phyloP scores from a whole-genome alignment of 257 asterid species.

The Nicotiana noctiflora region DNA sequence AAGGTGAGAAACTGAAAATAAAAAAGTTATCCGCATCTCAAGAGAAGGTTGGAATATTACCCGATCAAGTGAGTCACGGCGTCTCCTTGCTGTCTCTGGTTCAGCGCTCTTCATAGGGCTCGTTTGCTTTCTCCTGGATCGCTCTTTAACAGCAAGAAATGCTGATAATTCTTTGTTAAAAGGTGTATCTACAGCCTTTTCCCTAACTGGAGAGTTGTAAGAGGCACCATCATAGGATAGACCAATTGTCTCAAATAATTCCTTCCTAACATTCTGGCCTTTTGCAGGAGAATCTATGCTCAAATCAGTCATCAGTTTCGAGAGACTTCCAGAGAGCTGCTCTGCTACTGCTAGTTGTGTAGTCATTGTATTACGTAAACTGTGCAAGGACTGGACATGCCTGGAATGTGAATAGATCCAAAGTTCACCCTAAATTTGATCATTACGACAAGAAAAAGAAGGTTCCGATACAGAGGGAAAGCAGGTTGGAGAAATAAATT shows the following conservation, averaged over 20 bases:
- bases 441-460: background rate
- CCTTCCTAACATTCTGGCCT: slow-evolving; percentile 47
- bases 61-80: slow-evolving; percentile 67
- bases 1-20: background rate
- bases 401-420: slow-evolving; percentile 37
- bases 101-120: slow-evolving; percentile 45
- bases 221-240: slow-evolving; percentile 44
- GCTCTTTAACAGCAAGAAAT: slow-evolving; percentile 40
- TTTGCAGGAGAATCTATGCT: slow-evolving; percentile 50
- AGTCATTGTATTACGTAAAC: slow-evolving; percentile 53
- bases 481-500: background rate
- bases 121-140: slow-evolving; percentile 35
- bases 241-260: slow-evolving; percentile 87
- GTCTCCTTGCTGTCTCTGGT: slow-evolving; percentile 79
- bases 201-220: slow-evolving; percentile 40
- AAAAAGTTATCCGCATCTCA: background rate
- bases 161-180: slow-evolving; percentile 34
- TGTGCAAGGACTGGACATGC: slow-evolving; percentile 58
- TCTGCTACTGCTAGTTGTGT: slow-evolving; percentile 88
- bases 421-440: background rate
- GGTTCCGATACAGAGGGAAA: background rate
- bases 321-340: slow-evolving; percentile 74
- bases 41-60: slow-evolving; percentile 28
- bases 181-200: slow-evolving; percentile 37
- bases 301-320: slow-evolving; percentile 76